Conservation (phyloP, 1,284 basidiomycete genomes). For the Somion occarium region DNA sequence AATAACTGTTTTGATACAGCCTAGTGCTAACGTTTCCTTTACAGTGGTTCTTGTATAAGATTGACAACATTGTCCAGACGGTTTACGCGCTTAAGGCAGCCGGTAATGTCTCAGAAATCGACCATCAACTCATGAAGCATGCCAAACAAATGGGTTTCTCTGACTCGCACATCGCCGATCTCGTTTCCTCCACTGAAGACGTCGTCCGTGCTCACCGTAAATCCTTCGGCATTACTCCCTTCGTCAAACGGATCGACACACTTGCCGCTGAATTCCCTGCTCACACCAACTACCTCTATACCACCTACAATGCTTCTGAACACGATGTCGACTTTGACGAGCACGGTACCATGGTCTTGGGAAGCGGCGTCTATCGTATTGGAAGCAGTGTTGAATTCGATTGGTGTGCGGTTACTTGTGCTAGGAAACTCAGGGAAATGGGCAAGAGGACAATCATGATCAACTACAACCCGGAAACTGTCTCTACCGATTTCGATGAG, state of each 20-base stretch:
- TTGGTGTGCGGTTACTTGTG: conserved; percentile 99
- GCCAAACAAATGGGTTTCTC: conserved; percentile 95
- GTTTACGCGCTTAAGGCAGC: conserved; percentile 70
- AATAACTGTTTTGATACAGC: not conserved
- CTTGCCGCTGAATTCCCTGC: conserved; percentile 99
- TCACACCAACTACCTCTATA: conserved; percentile 99
- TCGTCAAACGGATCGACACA: conserved; percentile 99
- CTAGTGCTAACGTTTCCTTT: conserved; percentile 10
- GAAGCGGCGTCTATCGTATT: conserved; percentile 97
- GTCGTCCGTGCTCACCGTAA: conserved; percentile 84
- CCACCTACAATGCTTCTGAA: conserved; percentile 95
- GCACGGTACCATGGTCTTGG: conserved; percentile 98
- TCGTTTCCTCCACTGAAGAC: conserved; percentile 26
- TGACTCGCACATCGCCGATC: conserved; percentile 81
- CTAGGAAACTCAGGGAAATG: conserved; percentile 86
- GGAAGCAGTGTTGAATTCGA: conserved; percentile 99
- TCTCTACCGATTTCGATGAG: conserved; percentile 99
- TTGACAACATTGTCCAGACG: conserved; percentile 93
- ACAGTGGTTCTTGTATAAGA: conserved; percentile 98
- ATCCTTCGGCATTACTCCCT: conserved; percentile 85
- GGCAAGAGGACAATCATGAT: conserved; percentile 98
- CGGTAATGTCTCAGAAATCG: conserved; percentile 62
- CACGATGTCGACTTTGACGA: conserved; percentile 98
- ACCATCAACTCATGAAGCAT: conserved; percentile 68
- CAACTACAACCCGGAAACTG: conserved; percentile 99